Evolutionary conservation across 768 basidiomycete species (phyloP).

Genomic region (Lactifluus subvellereus): DNA sequence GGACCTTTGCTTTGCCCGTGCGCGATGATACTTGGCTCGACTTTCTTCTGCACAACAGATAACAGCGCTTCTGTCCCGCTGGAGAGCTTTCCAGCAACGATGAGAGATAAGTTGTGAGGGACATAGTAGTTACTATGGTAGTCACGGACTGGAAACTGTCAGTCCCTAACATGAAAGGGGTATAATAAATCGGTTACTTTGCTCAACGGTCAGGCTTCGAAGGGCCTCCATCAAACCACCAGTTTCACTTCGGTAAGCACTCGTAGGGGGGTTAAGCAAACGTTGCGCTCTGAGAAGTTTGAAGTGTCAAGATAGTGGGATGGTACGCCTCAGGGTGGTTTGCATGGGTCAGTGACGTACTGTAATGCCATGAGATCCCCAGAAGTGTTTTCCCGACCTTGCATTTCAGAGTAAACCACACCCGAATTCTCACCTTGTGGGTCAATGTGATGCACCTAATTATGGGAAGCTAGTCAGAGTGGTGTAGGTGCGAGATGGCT

Average conservation of each 20-base stretch:
- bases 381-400: slow-evolving; percentile 89
- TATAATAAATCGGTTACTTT: slow-evolving; percentile 50
- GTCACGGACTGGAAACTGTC: slow-evolving; percentile 58
- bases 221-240: slow-evolving; percentile 93
- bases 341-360: slow-evolving; percentile 38
- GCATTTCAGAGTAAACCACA: slow-evolving; percentile 97
- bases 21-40: slow-evolving; percentile 75
- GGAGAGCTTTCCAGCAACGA: slow-evolving; percentile 83
- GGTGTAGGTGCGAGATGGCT: neutral
- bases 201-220: slow-evolving; percentile 75
- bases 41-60: slow-evolving; percentile 69
- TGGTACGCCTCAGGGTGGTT: neutral
- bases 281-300: slow-evolving; percentile 57
- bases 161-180: slow-evolving; percentile 14
- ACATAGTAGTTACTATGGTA: slow-evolving; percentile 90
- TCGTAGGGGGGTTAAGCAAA: slow-evolving; percentile 70
- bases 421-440: slow-evolving; percentile 86
- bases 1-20: slow-evolving; percentile 70
- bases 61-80: slow-evolving; percentile 71
- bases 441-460: slow-evolving; percentile 90
- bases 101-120: slow-evolving; percentile 86
- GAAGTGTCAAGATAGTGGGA: slow-evolving; percentile 12
- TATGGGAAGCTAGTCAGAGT: slow-evolving; percentile 6
- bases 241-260: slow-evolving; percentile 93
- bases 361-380: slow-evolving; percentile 84